Base-by-base conservation (phyloP, 164 flowering plant genomes). In the Litsea cubeba region DNA sequence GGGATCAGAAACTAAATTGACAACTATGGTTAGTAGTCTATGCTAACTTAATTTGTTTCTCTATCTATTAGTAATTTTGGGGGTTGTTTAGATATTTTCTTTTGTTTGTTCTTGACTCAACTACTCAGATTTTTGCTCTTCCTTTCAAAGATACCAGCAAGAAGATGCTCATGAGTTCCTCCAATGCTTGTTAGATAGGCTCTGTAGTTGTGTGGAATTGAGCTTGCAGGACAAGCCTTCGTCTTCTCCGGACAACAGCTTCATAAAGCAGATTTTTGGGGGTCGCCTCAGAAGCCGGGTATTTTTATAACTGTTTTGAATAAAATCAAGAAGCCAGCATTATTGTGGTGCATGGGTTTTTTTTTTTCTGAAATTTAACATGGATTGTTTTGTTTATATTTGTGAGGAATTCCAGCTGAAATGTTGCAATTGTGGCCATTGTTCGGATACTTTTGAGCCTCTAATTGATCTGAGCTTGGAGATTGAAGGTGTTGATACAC, bases 121-220 rank as follows among this genome's bases (percentile, higher is more conserved):
- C 12, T 51, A n/a, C 60, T 62, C 70, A 95, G 99, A 88, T 73
- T 49, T 91, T 57, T 90, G 91, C 20, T 79, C 97, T 22, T 72
- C 23, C 71, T 95, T 95, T 58, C 72, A 51, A 24, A 83, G 88
- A 72, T 85, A 71, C 73, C 85, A 87, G 76, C 99, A 96, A 78
- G 99, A 94, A 83, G 99, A 96, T 90, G 99, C 99, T 63, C 99
- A 96, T 86, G 99, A 96, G 70, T 96, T 93, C 75, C 78, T 94
- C 67, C 95, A 91, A 62, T 87, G 89, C 82, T 83, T 92, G 70
- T 76, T 96, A 76, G 97, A 92, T 79, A 89, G 78, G 76, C 87
- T 96, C 67, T 94, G 90, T 17, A 66, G n/a, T 28, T 40, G 46
- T 40, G 46, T 40, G 11, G 46, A 40, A 40, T 40, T 8, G 2